Percentiles rank a stretch among this genome's conserved stretches.
These are phyloP conservation scores for Punctularia strigosozonata DNA, from an alignment of 768 basidiomycete genomes.

Conservation along the genomic window DNA sequence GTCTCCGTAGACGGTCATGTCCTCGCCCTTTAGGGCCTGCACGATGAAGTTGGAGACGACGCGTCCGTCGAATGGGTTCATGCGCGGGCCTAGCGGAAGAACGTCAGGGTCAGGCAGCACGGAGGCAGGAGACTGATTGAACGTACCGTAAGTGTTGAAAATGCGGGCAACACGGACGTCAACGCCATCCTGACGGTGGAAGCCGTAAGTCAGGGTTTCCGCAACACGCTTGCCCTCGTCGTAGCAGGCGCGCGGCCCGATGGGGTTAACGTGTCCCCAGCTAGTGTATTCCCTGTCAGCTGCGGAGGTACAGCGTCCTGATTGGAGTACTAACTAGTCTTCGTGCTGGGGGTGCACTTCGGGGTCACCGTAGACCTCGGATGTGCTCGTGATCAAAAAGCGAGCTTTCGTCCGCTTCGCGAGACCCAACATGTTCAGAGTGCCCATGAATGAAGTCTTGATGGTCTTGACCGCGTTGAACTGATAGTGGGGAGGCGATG, in stretches of 20 bases:
- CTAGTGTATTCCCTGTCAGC: conserved; percentile 24
- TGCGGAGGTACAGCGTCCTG: conserved; percentile 8
- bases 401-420: conserved; percentile 96
- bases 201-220: conserved; percentile 95
- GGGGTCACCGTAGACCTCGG: conserved; percentile 98
- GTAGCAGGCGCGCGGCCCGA: conserved; percentile 97
- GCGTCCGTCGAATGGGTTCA: conserved; percentile 95
- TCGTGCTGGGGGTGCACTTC: conserved; percentile 95
- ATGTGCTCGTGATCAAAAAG: conserved; percentile 92
- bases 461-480: conserved; percentile 97
- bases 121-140: background rate
- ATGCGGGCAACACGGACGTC: conserved; percentile 96
- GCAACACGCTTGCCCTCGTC: conserved; percentile 99
- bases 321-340: conserved; percentile 61
- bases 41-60: conserved; percentile 99
- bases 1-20: conserved; percentile 96
- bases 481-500: conserved; percentile 95
- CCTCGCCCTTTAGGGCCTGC: conserved; percentile 90
- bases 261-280: conserved; percentile 98
- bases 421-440: conserved; percentile 96
- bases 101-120: no score
- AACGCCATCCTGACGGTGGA: conserved; percentile 87
- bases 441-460: conserved; percentile 98
- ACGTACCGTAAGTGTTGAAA: conserved; percentile 85
- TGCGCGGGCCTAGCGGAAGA: no score